These are phyloP conservation scores for Fraxinus velutina DNA, from an alignment of 305 asterid genomes.

Conservation along the genomic window DNA sequence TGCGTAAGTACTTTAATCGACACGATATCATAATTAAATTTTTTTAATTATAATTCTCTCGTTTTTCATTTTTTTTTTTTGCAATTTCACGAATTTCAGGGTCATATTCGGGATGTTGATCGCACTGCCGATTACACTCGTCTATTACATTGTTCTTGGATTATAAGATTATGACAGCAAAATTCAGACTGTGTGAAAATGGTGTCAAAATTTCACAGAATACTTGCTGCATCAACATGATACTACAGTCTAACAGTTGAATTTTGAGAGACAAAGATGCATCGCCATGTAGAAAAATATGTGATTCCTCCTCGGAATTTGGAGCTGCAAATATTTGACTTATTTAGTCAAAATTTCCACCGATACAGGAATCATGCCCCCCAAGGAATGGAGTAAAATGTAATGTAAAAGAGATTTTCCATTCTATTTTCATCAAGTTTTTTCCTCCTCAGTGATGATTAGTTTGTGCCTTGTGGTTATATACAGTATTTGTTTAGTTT, in stretches of 20 bases:
- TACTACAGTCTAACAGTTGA: conserved; percentile 1
- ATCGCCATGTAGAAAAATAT: conserved; percentile 2
- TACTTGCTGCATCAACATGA: background rate
- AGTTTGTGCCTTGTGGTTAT: conserved; percentile 17
- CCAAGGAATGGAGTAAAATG: conserved; percentile 24
- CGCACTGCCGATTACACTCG: conserved; percentile 79
- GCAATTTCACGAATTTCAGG: conserved; percentile 39
- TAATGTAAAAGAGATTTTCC: conserved; percentile 18
- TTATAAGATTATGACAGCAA: conserved; percentile 29
- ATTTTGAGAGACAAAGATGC: conserved; percentile 26
- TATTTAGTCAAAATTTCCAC: conserved; percentile 21
- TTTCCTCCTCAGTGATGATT: background rate
- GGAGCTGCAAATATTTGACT: conserved; percentile 40
- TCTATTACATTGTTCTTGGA: conserved; percentile 83
- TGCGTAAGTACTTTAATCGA: conserved; percentile 43
- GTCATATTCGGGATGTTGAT: conserved; percentile 94
- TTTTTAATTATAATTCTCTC: background rate
- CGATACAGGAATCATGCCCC: conserved; percentile 35
- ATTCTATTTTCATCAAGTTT: background rate
- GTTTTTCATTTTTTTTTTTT: background rate
- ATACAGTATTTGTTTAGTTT: conserved; percentile 25
- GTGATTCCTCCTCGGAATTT: conserved; percentile 31
- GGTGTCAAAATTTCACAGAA: background rate
- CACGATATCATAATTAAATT: background rate
- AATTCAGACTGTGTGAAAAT: background rate